Evolutionary conservation across 169 alveolate species (phyloP), one percentile per base, ranked within the genome.

Genomic region (Neospora caninum): DNA sequence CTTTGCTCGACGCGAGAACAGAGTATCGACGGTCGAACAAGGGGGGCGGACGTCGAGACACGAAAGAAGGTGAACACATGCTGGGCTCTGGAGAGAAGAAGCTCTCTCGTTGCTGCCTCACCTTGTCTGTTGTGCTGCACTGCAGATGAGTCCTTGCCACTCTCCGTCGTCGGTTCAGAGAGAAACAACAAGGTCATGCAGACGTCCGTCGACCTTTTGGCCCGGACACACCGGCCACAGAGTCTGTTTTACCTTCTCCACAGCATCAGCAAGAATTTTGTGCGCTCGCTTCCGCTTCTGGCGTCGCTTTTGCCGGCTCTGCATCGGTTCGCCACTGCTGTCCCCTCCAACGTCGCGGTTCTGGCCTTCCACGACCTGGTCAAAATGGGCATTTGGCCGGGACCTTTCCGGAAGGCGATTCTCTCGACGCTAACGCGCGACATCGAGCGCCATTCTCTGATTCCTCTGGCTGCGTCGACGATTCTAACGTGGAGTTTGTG

Each of bases 331-430:
- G 89, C 89, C 25, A 42, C 89, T 36, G 67, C 67, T 9, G 89
- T 82, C 25, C 89, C 89, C 7, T 27, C 67, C 25, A 82, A 82
- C 38, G 89, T 82, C n/a, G 89, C 67, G 20, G 89, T 82, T 22
- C 89, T 82, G 25, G 67, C 70, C 89, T 82, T 82, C 67, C 89
- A 82, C 67, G 89, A 82, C 41, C 13, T 82, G 38, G 38, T 82
- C 10, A 39, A 36, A 6, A 82, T 41, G 69, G 22, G 89, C 6
- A 43, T 82, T 25, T 82, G 89, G 89, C 89, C 89, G 0, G 89
- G 89, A n/a, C 89, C 89, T 29, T 82, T 41, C n/a, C 54, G 89
- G 27, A 29, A 49, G n/a, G 69, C 67, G 38, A 39, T 82, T 42
- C 49, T 82, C n/a, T 16, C 89, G n/a, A 39, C 38, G 41, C 89